A percentile compares a stretch with the other conserved stretches of the same genome.
These are phyloP conservation scores for Syncephalastrum sp. DNA, from an alignment of 371 early-diverging fungal species.

Conservation along the genomic window DNA sequence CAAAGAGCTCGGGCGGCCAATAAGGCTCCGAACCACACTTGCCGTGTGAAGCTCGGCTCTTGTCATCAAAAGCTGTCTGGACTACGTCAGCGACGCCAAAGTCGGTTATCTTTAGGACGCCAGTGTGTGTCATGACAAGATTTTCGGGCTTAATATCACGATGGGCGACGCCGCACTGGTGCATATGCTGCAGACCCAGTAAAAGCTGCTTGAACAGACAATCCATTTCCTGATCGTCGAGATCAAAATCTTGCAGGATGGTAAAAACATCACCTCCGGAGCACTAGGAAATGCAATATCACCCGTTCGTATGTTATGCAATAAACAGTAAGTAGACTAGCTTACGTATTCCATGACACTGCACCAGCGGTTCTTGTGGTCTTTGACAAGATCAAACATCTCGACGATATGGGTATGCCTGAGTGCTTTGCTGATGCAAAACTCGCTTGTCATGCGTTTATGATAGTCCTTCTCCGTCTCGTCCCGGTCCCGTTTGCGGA, in stretches of 20 bases:
- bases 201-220: constrained; percentile 62
- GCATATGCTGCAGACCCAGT: constrained; percentile 70
- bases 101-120: constrained; percentile 65
- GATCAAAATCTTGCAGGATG: constrained; percentile 25
- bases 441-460: constrained; percentile 43
- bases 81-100: constrained; percentile 71
- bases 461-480: constrained; percentile 26
- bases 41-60: constrained; percentile 16
- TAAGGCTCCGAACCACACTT: constrained; percentile 33
- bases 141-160: constrained; percentile 77
- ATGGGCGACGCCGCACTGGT: constrained; percentile 70
- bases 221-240: constrained; percentile 28
- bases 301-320: not conserved
- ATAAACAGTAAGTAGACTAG: not conserved
- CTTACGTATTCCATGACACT: constrained; percentile 49
- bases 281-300: constrained; percentile 21
- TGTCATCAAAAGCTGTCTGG: constrained; percentile 21
- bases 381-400: constrained; percentile 29
- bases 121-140: constrained; percentile 55
- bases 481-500: constrained; percentile 32
- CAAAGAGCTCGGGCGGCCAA: constrained; percentile 30
- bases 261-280: constrained; percentile 39
- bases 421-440: constrained; percentile 30
- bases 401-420: constrained; percentile 32
- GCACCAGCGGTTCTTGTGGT: constrained; percentile 30